A percentile compares a stretch with the other conserved stretches of the same genome.
Conservation (phyloP, 306 rosid species). For the Cicer cuneatum region DNA sequence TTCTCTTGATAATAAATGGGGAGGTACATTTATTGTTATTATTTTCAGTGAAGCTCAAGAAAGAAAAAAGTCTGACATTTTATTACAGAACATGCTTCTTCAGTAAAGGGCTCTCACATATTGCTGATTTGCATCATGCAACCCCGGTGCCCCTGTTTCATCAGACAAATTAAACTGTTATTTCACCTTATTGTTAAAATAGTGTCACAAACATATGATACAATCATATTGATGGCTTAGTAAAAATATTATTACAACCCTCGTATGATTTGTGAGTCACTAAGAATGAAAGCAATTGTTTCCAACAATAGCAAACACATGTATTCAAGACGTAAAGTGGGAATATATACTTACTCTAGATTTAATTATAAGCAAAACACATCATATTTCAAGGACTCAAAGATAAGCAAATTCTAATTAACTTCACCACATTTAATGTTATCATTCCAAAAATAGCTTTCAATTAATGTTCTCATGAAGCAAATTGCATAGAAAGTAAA, state of each 20-base stretch:
- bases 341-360: no score
- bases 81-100: constrained; percentile 44
- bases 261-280: background rate
- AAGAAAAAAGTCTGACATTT: constrained; percentile 1
- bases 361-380: no score
- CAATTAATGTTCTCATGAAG: no score
- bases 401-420: no score
- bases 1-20: background rate
- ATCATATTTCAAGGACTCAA: no score
- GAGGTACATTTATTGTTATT: background rate
- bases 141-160: constrained; percentile 40
- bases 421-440: no score
- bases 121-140: constrained; percentile 39
- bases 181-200: constrained; percentile 3
- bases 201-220: constrained; percentile 15
- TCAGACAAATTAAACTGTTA: constrained; percentile 33
- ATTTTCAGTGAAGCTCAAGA: background rate
- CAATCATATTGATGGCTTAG: background rate
- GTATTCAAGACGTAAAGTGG: no score
- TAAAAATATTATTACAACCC: no score
- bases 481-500: no score
- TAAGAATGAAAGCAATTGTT: background rate
- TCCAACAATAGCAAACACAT: no score
- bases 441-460: no score
- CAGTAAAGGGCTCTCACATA: constrained; percentile 29